phyloP scores from a whole-genome alignment of 495 filamentous ascomycete genomes.

The Xylaria bambusicola region DNA sequence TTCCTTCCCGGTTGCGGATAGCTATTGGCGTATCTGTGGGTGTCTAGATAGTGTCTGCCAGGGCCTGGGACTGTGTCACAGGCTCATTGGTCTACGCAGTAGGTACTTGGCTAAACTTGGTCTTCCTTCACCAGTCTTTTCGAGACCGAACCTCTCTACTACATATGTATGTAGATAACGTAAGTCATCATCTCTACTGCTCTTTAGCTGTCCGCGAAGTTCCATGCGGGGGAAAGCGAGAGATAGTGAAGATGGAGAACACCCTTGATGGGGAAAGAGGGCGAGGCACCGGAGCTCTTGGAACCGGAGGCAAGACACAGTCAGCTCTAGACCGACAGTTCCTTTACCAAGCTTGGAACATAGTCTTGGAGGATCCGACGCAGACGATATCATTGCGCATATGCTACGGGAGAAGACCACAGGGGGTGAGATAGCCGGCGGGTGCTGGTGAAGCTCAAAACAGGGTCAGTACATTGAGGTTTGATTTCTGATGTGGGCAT shows the following conservation, averaged over 20 bases:
- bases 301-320: conserved; percentile 17
- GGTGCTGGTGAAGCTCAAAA: conserved; percentile 12
- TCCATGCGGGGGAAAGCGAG: background rate
- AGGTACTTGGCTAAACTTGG: background rate
- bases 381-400: conserved; percentile 15
- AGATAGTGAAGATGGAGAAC: conserved; percentile 13
- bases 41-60: background rate
- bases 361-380: conserved; percentile 14
- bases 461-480: background rate
- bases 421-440: background rate
- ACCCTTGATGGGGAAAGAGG: conserved; percentile 11
- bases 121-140: conserved; percentile 1
- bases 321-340: conserved; percentile 19
- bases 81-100: conserved; percentile 6
- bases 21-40: background rate
- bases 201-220: too few relatives aligned
- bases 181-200: too few relatives aligned
- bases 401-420: conserved; percentile 6
- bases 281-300: background rate
- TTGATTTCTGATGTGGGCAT: conserved; percentile 1
- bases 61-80: conserved; percentile 12
- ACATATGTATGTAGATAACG: too few relatives aligned
- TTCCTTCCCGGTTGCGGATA: conserved; percentile 12
- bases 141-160: background rate
- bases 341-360: conserved; percentile 11